Evolutionary conservation across 805 yeast genomes (phyloP).

Genomic region (Wickerhamiella qilinensis): DNA sequence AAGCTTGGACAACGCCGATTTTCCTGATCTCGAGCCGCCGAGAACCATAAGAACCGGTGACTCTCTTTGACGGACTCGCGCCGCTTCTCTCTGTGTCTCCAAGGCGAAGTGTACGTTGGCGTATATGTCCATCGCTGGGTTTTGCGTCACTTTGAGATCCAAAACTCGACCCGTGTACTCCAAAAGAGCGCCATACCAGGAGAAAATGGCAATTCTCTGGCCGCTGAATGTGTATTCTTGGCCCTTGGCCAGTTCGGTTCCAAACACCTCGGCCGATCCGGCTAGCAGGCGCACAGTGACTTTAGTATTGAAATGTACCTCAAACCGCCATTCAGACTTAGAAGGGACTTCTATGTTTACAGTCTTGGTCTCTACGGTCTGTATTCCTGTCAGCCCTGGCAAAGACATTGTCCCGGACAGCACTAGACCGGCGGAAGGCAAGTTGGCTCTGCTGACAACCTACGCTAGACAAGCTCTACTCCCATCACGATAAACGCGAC

Average conservation of each 20-base stretch:
- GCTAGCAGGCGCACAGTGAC: conserved; percentile 34
- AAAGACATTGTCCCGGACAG: background rate
- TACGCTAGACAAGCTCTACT: too few relatives aligned
- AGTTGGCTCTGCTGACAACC: too few relatives aligned
- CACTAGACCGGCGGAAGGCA: too few relatives aligned
- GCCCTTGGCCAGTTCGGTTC: conserved; percentile 75
- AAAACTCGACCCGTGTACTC: conserved; percentile 25
- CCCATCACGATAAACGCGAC: too few relatives aligned
- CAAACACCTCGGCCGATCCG: conserved; percentile 83
- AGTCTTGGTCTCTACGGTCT: background rate
- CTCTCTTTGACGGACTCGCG: conserved; percentile 4
- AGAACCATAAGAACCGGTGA: conserved; percentile 43
- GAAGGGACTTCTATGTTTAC: conserved; percentile 15
- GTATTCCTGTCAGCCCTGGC: background rate
- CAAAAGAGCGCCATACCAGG: conserved; percentile 51
- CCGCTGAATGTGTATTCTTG: conserved; percentile 43
- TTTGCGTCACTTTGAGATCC: background rate
- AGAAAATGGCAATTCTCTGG: conserved; percentile 36
- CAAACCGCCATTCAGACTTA: conserved; percentile 60
- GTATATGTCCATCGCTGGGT: conserved; percentile 33
- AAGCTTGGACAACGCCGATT: conserved; percentile 55
- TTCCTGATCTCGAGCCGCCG: conserved; percentile 65
- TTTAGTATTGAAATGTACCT: conserved; percentile 36
- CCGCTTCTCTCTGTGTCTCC: conserved; percentile 33
- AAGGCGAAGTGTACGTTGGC: conserved; percentile 61